Evolutionary conservation across 345 rosid species (phyloP), one percentile per base, ranked within the genome.

Genomic region (Rhizophora mangle): DNA sequence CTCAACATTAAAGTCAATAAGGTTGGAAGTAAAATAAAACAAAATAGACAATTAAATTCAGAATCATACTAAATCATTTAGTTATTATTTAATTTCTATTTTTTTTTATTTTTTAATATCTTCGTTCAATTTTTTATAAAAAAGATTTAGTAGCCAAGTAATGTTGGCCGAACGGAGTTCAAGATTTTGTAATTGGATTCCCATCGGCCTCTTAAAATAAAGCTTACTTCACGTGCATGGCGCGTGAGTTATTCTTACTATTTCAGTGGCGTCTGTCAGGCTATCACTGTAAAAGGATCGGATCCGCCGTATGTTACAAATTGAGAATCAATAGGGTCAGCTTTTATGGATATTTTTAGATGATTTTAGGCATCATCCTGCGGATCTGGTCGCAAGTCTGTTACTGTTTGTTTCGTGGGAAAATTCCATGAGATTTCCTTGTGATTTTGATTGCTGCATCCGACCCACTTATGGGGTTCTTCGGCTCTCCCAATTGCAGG

Each of bases 281-380:
- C 18, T 56, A 56, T 56, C 60, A 10, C 31, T 24, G 26, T 2
- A 24, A 24, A 56, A 56, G 24, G 60, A 27, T 8, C 10, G 26
- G 24, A 20, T 51, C 51, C 71, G 76, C 76, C 76, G 71, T 60
- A 74, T 73, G 63, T 49, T 67, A 56, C 77, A 73, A 73, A 73
- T 52, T 37, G 4, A 43, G 76, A 4, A 67, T 67, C 71, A 32
- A 22, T 24, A 21, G 24, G 63, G 43, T 55, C 46, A 32, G 61
- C 64, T 24, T 60, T 63, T 31, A 15, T 24, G 18, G 52, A 3
- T 16, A 43, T 21, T 16, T 68, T 8, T 43, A 5, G 72, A 56
- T 37, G 77, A 53, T 51, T 62, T 67, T 30, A 57, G 36, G 31
- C 32, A 61, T 27, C 56, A 56, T 39, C 27, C n/a, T 46, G 3